These are phyloP conservation scores for Spizellomyces punctatus DNA, from an alignment of 192 early-diverging fungal species.

Conservation along the genomic window DNA sequence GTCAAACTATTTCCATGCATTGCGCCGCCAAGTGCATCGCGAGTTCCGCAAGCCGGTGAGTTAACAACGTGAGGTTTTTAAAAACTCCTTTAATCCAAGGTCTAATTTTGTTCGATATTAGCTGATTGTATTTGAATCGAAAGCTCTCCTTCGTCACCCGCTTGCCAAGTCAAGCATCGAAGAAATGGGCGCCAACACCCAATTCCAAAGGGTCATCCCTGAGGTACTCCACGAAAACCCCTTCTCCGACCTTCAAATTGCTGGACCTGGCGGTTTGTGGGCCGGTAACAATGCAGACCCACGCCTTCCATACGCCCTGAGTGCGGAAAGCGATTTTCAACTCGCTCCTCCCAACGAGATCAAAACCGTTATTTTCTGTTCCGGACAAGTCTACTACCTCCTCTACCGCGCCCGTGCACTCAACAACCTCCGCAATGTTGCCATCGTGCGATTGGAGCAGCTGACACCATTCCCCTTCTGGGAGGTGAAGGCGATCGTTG, in stretches of 20 bases:
- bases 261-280: conserved; percentile 29
- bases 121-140: conserved; percentile 78
- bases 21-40: conserved; percentile 94
- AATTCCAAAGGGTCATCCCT: conserved; percentile 92
- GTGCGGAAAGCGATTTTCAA: conserved; percentile 51
- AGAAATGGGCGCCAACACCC: conserved; percentile 80
- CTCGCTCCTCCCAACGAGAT: conserved; percentile 83
- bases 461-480: conserved; percentile 96
- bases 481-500: conserved; percentile 77
- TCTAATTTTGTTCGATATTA: conserved; percentile 23
- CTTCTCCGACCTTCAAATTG: conserved; percentile 44
- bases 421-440: conserved; percentile 88
- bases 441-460: conserved; percentile 94
- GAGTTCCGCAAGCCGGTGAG: conserved; percentile 90
- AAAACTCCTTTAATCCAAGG: too few relatives aligned
- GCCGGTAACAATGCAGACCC: conserved; percentile 55
- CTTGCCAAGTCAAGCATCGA: conserved; percentile 80
- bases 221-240: conserved; percentile 80
- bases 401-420: conserved; percentile 83
- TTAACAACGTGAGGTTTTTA: conserved; percentile 16
- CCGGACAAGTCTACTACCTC: conserved; percentile 97
- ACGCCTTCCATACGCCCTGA: conserved; percentile 49
- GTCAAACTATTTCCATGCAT: conserved; percentile 95
- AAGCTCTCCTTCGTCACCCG: conserved; percentile 92
- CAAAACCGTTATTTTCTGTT: conserved; percentile 91